A percentile compares a stretch with the other conserved stretches of the same genome.
Evolutionary conservation across 1,284 basidiomycete genomes (phyloP).

Genomic region (Earliella scabrosa): DNA sequence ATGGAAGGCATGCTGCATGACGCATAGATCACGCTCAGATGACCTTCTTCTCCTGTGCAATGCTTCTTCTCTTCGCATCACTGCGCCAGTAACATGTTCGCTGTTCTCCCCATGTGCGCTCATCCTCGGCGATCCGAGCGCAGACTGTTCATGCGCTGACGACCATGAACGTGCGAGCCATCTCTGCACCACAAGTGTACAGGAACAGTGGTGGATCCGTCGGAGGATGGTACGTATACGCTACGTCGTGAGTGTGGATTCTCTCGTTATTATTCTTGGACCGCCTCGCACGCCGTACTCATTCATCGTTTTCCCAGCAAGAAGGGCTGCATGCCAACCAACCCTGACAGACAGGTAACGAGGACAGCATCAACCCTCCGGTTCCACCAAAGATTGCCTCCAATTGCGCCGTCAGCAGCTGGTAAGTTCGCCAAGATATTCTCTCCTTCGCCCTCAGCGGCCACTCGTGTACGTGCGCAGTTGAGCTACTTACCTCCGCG

Average conservation of each 20-base stretch:
- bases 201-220: too few relatives aligned
- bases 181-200: too few relatives aligned
- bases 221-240: too few relatives aligned
- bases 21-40: neutral
- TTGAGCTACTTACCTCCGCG: too few relatives aligned
- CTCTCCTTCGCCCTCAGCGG: too few relatives aligned
- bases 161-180: slow-evolving; percentile 6
- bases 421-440: too few relatives aligned
- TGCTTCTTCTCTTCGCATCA: slow-evolving; percentile 4
- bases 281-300: neutral
- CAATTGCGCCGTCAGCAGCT: too few relatives aligned
- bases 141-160: neutral
- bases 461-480: too few relatives aligned
- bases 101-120: neutral
- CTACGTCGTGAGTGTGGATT: neutral
- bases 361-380: neutral
- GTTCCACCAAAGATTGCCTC: too few relatives aligned
- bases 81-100: neutral
- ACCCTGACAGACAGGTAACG: neutral
- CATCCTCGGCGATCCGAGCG: neutral
- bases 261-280: neutral
- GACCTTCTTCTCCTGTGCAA: neutral
- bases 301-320: neutral
- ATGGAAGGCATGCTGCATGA: neutral
- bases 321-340: neutral